Base-by-base conservation (phyloP, 2,329 filamentous ascomycete species). In the Phyllachora maydis region DNA sequence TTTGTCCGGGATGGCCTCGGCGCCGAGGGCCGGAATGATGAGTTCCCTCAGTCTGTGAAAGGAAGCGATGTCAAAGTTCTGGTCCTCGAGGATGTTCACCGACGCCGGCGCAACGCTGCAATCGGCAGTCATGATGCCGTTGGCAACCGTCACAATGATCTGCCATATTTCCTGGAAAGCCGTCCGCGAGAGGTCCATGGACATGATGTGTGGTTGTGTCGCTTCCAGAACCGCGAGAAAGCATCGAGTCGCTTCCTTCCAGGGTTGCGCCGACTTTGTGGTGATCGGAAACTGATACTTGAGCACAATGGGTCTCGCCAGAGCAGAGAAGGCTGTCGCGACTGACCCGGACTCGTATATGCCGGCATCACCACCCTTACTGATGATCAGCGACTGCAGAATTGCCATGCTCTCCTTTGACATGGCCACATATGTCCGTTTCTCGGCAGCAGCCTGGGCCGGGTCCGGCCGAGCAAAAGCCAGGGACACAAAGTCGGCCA, bases 371-470 rank as follows among this genome's bases (percentile, higher is more conserved):
- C 50, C 43, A 0, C 66, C 59, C 31, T 78, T 68, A 10, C 54
- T 47, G 4, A 66, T 45, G 4, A 74, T 52, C 3, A 79, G 47
- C 0, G 48, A 50, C 31, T 75, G 58, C 2, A 90, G 46, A 21
- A 81, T 62, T 3, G 59, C 52, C 60, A 92, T 88, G 28, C 74
- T 69, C 11, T 66, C 65, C 43, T 88, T 91, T 1, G 83, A 81
- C 39, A 95, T 65, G 16, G 88, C 85, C 26, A 98, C 69, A 40
- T 82, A 95, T 0, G 81, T 91, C 5, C 79, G 75, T 27, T 67
- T 67, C 23, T 50, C 39, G 2, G 38, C 33, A 8, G 50, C 45
- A 27, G 50, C 38, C 27, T 46, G 41, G 6, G 35, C 37, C 18
- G 31, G 36, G 29, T 31, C 39, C 9, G 40, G 46, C 15, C 45